phyloP scores from a whole-genome alignment of 768 basidiomycete species.

The Ramaria rubella region DNA sequence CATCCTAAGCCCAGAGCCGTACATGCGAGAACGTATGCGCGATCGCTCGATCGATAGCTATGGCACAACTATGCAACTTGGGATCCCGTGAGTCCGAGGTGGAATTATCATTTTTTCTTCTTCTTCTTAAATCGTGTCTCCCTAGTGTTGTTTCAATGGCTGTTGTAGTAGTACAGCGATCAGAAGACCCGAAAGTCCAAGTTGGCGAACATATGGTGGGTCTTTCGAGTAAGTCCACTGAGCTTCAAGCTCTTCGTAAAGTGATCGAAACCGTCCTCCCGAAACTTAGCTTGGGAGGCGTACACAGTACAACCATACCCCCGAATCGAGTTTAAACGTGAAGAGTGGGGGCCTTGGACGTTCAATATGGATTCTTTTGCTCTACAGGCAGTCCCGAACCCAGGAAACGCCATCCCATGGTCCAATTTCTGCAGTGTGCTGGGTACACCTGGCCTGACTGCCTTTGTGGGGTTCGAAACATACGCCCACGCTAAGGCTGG shows the following conservation, averaged over 20 bases:
- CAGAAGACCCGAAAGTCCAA: too few relatives aligned
- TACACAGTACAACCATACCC: too few relatives aligned
- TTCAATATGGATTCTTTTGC: too few relatives aligned
- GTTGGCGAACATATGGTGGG: too few relatives aligned
- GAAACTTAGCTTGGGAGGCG: too few relatives aligned
- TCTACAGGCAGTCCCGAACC: neutral
- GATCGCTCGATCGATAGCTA: neutral
- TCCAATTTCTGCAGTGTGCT: neutral
- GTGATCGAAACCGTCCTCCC: too few relatives aligned
- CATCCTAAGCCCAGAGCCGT: constrained; percentile 41
- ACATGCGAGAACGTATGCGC: constrained; percentile 36
- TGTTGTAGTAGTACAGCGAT: too few relatives aligned
- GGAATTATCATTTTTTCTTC: too few relatives aligned
- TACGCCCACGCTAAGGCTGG: neutral
- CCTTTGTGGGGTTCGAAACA: neutral
- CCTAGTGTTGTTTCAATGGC: too few relatives aligned
- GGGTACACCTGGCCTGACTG: neutral
- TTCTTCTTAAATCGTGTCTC: neutral
- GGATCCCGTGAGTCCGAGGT: neutral
- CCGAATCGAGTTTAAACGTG: neutral
- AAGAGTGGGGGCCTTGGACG: too few relatives aligned
- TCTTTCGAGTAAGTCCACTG: too few relatives aligned
- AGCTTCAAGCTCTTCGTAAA: too few relatives aligned
- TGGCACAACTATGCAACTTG: neutral
- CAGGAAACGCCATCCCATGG: neutral